Base-by-base conservation (phyloP, 2,329 filamentous ascomycete genomes). In the Trichoderma sp. region DNA sequence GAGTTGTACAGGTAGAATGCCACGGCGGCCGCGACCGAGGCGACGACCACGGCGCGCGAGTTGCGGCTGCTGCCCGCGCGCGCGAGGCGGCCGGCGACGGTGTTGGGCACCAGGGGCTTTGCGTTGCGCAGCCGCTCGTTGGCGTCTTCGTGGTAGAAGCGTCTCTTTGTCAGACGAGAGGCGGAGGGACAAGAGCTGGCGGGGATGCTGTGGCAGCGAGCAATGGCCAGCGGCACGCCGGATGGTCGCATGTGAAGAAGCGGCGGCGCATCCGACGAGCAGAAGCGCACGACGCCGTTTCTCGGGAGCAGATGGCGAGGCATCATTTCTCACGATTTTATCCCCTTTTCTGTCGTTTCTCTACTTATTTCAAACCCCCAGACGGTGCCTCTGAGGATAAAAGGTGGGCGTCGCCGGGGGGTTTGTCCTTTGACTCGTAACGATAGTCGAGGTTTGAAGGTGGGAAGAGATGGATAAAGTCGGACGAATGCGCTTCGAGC, bases 1-100 rank as follows among this genome's bases (percentile, higher is more conserved):
- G 91, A 79, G 73, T 93, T 89, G 72, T 78, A 81, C 63, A 87
- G 79, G 78, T 92, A 93, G 73, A 92, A 87, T 9, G 73, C 72
- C 1, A 81, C 71, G 4, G 82, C 84, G 50, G 77, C 79, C n/a
- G 75, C 71, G 17, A 79, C 74, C 30, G 79, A 78, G 15, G 78
- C 67, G 0, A 78, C 68, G 17, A 81, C 73, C 15, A 84, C 75
- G 30, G 63, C 77, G 75, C 66, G 71, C 17, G 74, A 74, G 64
- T 70, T 73, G 66, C 74, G 73, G 50, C 71, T 69, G 28, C 68
- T 67, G 21, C 74, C 75, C 3, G 71, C 71, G 63, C 69, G 67
- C 24, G 70, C 66, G 67, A 76, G 72, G 45, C 67, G 71, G 26
- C 67, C 51, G 24, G 72, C 74, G 6, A 70, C 26, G 47, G 59